Percentiles rank a stretch among this genome's conserved stretches.
phyloP scores from a whole-genome alignment of 2,329 filamentous ascomycete species.

The Coniella lustricola region DNA sequence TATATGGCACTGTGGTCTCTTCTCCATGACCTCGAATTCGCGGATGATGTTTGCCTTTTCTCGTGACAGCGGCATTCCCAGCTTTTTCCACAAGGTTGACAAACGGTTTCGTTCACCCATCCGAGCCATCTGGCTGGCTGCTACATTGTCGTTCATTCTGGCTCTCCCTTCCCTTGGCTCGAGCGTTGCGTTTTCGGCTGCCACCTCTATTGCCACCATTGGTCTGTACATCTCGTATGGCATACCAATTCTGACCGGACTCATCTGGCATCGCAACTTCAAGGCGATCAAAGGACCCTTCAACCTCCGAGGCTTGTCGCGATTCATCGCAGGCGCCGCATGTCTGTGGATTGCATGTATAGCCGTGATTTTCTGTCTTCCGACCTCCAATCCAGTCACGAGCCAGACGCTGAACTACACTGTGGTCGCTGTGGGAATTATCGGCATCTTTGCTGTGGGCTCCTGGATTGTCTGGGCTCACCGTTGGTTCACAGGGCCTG shows the following conservation, averaged over 20 bases:
- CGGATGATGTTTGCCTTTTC: slow-evolving; percentile 56
- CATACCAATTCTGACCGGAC: slow-evolving; percentile 47
- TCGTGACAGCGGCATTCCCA: slow-evolving; percentile 46
- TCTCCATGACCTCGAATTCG: slow-evolving; percentile 49
- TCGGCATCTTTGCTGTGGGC: slow-evolving; percentile 37
- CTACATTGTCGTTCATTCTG: slow-evolving; percentile 45
- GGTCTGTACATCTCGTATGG: slow-evolving; percentile 53
- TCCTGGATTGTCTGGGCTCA: slow-evolving; percentile 47
- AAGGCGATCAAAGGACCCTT: slow-evolving; percentile 46
- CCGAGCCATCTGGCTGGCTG: slow-evolving; percentile 49
- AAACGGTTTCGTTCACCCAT: slow-evolving; percentile 40
- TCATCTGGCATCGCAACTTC: slow-evolving; percentile 45
- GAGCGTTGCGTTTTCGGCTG: slow-evolving; percentile 48
- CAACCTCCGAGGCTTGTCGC: slow-evolving; percentile 39
- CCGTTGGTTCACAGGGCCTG: slow-evolving; percentile 49
- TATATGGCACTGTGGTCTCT: slow-evolving; percentile 55
- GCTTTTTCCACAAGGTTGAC: slow-evolving; percentile 49
- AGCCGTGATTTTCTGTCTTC: slow-evolving; percentile 50
- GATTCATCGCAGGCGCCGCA: slow-evolving; percentile 39
- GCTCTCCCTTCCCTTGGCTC: slow-evolving; percentile 49
- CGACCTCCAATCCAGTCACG: slow-evolving; percentile 47
- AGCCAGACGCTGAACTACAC: slow-evolving; percentile 54
- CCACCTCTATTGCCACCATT: slow-evolving; percentile 52
- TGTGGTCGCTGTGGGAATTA: slow-evolving; percentile 51
- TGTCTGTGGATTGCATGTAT: slow-evolving; percentile 48